Percentiles rank a stretch among this genome's conserved stretches.
phyloP scores from a whole-genome alignment of 2,329 filamentous ascomycete species.

The Aquanectria penicillioides region DNA sequence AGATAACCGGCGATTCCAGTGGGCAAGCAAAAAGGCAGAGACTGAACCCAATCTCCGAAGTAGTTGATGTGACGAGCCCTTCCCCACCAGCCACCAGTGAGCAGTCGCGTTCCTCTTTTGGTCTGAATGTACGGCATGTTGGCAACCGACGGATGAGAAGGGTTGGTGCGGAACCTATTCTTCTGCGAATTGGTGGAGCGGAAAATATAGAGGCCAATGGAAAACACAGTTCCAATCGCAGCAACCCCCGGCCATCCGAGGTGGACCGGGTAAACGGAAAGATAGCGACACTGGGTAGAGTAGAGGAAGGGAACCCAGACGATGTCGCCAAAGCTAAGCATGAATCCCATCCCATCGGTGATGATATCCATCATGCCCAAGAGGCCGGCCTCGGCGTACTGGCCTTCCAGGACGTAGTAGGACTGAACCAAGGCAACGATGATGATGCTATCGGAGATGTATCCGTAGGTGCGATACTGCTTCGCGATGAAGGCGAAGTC shows the following conservation, averaged over 20 bases:
- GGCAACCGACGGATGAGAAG: slow-evolving; percentile 77
- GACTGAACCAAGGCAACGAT: slow-evolving; percentile 79
- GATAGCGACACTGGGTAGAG: slow-evolving; percentile 82
- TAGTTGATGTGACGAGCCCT: slow-evolving; percentile 92
- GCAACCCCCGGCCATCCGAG: slow-evolving; percentile 73
- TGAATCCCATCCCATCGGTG: slow-evolving; percentile 90
- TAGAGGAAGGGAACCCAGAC: slow-evolving; percentile 93
- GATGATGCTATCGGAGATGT: slow-evolving; percentile 83
- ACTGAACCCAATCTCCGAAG: slow-evolving; percentile 90
- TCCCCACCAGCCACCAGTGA: slow-evolving; percentile 92
- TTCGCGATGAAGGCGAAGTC: slow-evolving; percentile 85
- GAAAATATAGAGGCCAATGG: slow-evolving; percentile 84
- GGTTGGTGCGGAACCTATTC: slow-evolving; percentile 89
- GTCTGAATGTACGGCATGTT: slow-evolving; percentile 88
- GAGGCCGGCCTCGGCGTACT: slow-evolving; percentile 86
- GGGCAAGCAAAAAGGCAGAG: slow-evolving; percentile 85
- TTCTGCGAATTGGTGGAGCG: slow-evolving; percentile 89
- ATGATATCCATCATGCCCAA: slow-evolving; percentile 93
- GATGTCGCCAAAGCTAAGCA: slow-evolving; percentile 90
- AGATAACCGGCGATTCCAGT: slow-evolving; percentile 84
- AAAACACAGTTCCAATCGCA: slow-evolving; percentile 72
- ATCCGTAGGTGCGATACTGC: slow-evolving; percentile 85
- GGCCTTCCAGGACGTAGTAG: slow-evolving; percentile 83
- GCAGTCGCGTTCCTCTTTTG: slow-evolving; percentile 78
- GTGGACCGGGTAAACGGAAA: slow-evolving; percentile 80